Base-by-base conservation (phyloP, 2,329 filamentous ascomycete genomes). In the Monilinia polystroma region DNA sequence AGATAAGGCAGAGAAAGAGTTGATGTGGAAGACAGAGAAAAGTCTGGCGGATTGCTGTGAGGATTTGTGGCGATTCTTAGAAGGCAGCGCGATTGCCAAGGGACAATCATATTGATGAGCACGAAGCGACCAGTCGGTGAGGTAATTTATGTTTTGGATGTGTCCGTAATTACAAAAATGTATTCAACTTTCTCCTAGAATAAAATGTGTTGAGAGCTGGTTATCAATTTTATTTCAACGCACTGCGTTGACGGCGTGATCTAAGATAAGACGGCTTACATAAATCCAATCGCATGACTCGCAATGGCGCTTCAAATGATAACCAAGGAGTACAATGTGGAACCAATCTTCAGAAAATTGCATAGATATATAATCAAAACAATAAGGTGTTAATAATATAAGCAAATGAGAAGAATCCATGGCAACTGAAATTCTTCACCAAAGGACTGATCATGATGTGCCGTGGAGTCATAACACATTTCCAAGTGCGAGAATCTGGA, bases 1-100 rank as follows among this genome's bases (percentile, higher is more conserved):
- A 20, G 73, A 75, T 26, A 76, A 79, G 29, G 81, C 81, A 2
- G 72, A 72, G 49, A 70, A 73, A 7, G 80, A 82, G 71, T 75
- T 82, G 8, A 80, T 78, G n/a, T 83, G 80, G 81, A 71, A 72
- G 58, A 73, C 75, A 6, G 72, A 77, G 56, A 74, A 69, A 64
- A 69, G 58, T 68, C 65, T 71, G 43, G 69, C 68, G 23, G 70
- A 63, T 12, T 75, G 67, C 62, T 74, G 72, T 64, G 64, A 60
- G 43, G 72, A 74, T 66, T 55, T 72, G 16, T 71, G 71, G 69
- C 66, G 68, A n/a, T 73, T 69, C 58, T 67, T 73, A 47, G 70
- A 71, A 54, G 60, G 66, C 29, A 67, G 66, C 26, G 32, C 58
- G 32, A 26, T 38, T 16, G 51, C 45, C n/a, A 62, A 62, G 38